phyloP scores from a whole-genome alignment of 2,329 filamentous ascomycete species.

The Meredithiella fracta region DNA sequence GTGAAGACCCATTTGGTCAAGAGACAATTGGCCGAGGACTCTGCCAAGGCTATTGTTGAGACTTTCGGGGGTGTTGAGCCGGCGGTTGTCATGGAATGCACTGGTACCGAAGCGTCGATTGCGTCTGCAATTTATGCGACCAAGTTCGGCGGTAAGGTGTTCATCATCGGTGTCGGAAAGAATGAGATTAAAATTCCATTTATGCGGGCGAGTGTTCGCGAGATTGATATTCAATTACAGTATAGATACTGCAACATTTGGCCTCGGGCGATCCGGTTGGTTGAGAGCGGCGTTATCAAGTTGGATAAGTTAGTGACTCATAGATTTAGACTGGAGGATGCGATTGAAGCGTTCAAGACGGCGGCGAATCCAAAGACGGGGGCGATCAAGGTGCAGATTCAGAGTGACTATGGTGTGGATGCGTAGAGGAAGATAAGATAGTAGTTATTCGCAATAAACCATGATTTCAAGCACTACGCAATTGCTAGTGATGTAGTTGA shows the following conservation, averaged over 20 bases:
- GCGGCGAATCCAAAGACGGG: slow-evolving; percentile 77
- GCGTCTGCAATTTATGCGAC: slow-evolving; percentile 71
- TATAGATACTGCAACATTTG: slow-evolving; percentile 95
- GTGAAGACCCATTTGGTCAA: slow-evolving; percentile 69
- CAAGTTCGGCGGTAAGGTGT: slow-evolving; percentile 93
- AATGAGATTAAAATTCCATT: slow-evolving; percentile 93
- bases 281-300: slow-evolving; percentile 71
- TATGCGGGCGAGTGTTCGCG: slow-evolving; percentile 77
- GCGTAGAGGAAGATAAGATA: slow-evolving; percentile 1
- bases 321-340: slow-evolving; percentile 70
- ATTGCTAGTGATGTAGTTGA: too few relatives aligned
- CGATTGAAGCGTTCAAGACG: slow-evolving; percentile 75
- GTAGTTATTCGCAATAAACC: too few relatives aligned
- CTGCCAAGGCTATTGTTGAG: slow-evolving; percentile 48
- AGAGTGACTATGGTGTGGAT: slow-evolving; percentile 30
- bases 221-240: slow-evolving; percentile 92
- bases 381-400: slow-evolving; percentile 96
- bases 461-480: too few relatives aligned
- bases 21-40: slow-evolving; percentile 48
- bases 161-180: slow-evolving; percentile 88
- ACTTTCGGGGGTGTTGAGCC: slow-evolving; percentile 68
- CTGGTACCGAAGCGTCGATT: slow-evolving; percentile 82
- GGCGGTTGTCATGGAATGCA: slow-evolving; percentile 74
- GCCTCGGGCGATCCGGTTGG: slow-evolving; percentile 78
- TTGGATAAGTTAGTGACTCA: slow-evolving; percentile 75